Conservation (phyloP, 129 eudicot genomes). For the Artemisia tridentata region DNA sequence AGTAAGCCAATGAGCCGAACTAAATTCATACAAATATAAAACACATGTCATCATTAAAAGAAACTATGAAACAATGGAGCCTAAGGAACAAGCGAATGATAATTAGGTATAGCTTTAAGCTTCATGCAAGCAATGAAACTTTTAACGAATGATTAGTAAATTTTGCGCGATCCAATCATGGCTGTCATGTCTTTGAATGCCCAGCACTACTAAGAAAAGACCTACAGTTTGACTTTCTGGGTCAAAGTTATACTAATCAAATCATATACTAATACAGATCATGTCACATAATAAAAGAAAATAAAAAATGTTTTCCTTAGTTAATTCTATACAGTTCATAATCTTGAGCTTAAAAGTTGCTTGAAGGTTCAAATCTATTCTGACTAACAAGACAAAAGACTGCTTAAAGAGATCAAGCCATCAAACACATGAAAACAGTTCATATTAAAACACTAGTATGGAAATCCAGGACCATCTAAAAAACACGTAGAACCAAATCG, state of each 20-base stretch:
- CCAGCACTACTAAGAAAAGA: conserved; percentile 8
- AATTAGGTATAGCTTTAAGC: neutral
- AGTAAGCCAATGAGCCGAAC: neutral
- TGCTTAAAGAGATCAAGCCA: neutral
- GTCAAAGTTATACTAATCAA: conserved; percentile 4
- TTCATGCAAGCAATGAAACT: neutral
- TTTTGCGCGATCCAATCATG: neutral
- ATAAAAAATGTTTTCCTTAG: neutral
- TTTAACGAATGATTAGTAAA: neutral
- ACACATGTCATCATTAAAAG: neutral
- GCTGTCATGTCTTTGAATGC: neutral
- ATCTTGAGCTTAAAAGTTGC: neutral
- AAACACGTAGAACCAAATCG: neutral
- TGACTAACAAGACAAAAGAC: neutral
- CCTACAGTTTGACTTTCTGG: conserved; percentile 10
- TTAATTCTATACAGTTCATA: conserved; percentile 11
- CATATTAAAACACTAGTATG: neutral
- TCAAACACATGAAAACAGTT: conserved; percentile 4
- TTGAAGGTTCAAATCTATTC: conserved; percentile 7
- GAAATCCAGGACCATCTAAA: neutral
- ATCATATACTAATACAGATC: neutral
- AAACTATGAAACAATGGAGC: neutral
- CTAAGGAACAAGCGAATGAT: neutral
- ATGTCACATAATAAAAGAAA: neutral
- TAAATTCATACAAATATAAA: neutral